Percentiles rank a stretch among this genome's conserved stretches.
Conservation (phyloP, 345 rosid genomes). For the Salix caprea region DNA sequence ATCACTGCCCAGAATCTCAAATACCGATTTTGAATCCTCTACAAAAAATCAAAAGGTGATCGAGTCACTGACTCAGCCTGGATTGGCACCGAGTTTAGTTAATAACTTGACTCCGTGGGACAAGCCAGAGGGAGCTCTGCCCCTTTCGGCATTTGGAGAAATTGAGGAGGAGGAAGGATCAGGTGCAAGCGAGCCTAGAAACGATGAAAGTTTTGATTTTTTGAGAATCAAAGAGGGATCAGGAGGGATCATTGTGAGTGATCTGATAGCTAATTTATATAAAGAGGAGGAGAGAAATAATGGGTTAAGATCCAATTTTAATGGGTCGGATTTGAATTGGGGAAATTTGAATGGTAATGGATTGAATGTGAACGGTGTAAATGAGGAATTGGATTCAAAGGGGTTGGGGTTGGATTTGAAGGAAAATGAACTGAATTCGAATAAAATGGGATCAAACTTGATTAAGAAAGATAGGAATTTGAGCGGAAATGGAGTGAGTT, state of each 20-base stretch:
- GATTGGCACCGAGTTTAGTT: constrained; percentile 31
- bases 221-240: constrained; percentile 25
- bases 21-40: neutral
- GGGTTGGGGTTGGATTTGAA: constrained; percentile 16
- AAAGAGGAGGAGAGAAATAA: constrained; percentile 22
- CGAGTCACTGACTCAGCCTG: constrained; percentile 16
- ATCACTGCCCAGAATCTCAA: constrained; percentile 23
- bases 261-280: constrained; percentile 46
- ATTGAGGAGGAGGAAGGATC: constrained; percentile 37
- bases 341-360: constrained; percentile 4
- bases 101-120: constrained; percentile 32
- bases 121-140: constrained; percentile 61
- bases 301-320: constrained; percentile 4
- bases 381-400: neutral
- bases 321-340: constrained; percentile 16
- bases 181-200: constrained; percentile 21
- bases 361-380: neutral
- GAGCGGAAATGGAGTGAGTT: constrained; percentile 1
- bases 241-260: constrained; percentile 18
- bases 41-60: neutral
- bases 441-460: constrained; percentile 3
- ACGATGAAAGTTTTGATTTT: constrained; percentile 18
- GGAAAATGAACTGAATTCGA: constrained; percentile 21
- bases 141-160: constrained; percentile 82
- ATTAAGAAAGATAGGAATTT: neutral